Evolutionary conservation across 495 filamentous ascomycete species (phyloP), one percentile per base, ranked within the genome.

Genomic region (Talaromyces liani): DNA sequence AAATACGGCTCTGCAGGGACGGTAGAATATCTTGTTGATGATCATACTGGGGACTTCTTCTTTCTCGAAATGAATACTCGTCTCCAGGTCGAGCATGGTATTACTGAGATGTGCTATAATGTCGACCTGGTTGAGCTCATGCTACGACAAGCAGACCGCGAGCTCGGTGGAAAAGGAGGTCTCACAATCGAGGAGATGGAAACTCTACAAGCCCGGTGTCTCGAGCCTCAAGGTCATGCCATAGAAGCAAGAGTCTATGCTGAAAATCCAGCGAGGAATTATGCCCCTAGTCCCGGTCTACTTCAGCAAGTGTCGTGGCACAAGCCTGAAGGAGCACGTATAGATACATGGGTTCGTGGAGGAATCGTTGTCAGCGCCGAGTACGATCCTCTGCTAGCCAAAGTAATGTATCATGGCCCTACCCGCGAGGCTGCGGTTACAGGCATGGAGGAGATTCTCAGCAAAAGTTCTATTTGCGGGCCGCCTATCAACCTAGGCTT

Each of bases 41-140:
- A 85, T 61, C 71, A 75, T 36, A 80, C 79, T 0, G 78, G 76
- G 0, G 75, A 80, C 9, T 86, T 86, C 72, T 89, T 84, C 70
- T 89, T 89, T 64, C 75, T 88, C 4, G 87, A 89, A 67, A 85
- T 89, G 83, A 88, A 88, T 67, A 87, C 86, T 0, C 74, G 86
- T 36, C 72, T 88, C 8, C 87, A 89, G 63, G 86, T 89, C 29
- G 87, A 89, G 70, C 87, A 88, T 70, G 81, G 80, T 14, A 83
- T 88, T 59, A 88, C 87, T 5, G 85, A 89, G 66, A 65, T 84
- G 5, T 83, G 82, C 62, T 84, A 83, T 65, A 76, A 72, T n/a
- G 66, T 87, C 25, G 86, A 88, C 61, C 68, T 88, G 12, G 85
- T 88, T 2, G 72, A 78, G 18, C 69, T 84, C 34, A 84, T 83